Conservation (phyloP, 768 basidiomycete species). For the Ramaria sp. region DNA sequence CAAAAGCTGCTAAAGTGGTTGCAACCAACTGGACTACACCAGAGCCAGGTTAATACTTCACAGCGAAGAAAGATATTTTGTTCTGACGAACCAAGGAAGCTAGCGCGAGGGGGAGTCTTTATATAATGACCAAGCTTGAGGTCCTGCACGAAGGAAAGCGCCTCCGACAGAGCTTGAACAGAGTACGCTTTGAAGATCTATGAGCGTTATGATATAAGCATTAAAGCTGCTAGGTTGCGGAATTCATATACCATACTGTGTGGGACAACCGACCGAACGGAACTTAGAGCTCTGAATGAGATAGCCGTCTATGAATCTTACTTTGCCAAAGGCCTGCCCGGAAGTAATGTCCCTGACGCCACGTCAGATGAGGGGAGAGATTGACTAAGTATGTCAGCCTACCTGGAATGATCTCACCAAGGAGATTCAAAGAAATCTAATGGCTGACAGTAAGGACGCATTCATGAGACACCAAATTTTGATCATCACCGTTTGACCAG, state of each 20-base stretch:
- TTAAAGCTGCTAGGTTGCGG: neutral
- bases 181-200: slow-evolving; percentile 30
- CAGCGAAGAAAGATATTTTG: neutral
- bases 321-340: slow-evolving; percentile 30
- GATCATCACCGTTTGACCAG: slow-evolving; percentile 19
- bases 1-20: slow-evolving; percentile 22
- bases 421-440: slow-evolving; percentile 30
- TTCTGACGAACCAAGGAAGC: slow-evolving; percentile 24
- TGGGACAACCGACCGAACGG: neutral
- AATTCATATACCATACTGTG: neutral
- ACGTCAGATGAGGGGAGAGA: neutral
- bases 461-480: neutral
- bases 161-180: slow-evolving; percentile 20
- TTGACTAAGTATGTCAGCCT: neutral
- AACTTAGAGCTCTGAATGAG: neutral
- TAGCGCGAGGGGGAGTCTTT: slow-evolving; percentile 35
- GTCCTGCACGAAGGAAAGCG: slow-evolving; percentile 21
- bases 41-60: neutral
- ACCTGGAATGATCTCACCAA: slow-evolving; percentile 33
- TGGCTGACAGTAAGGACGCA: neutral
- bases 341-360: slow-evolving; percentile 20
- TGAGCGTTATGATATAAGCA: neutral
- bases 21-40: slow-evolving; percentile 24
- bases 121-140: slow-evolving; percentile 36
- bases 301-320: slow-evolving; percentile 9